Percentiles rank a stretch among this genome's conserved stretches.
phyloP scores from a whole-genome alignment of 805 yeast species.

The Starmera quercuum region DNA sequence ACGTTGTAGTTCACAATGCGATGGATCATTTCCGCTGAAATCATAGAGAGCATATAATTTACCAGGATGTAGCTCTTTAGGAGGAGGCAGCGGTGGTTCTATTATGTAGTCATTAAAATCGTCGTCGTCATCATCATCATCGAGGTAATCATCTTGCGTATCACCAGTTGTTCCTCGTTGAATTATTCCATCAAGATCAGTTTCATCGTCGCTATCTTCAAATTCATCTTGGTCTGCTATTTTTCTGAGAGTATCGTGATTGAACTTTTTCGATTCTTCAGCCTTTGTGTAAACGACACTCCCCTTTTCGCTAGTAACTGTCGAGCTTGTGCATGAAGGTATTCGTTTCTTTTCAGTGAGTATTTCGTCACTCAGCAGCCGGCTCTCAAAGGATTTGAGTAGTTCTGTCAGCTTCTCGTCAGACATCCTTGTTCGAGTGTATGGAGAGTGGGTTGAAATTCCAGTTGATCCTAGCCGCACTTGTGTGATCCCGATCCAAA shows the following conservation, averaged over 20 bases:
- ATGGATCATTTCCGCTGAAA: conserved; percentile 87
- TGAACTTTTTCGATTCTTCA: background rate
- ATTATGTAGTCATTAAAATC: conserved; percentile 35
- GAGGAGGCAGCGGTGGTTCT: conserved; percentile 44
- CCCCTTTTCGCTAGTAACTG: conserved; percentile 13
- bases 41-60: conserved; percentile 82
- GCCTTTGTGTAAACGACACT: conserved; percentile 11
- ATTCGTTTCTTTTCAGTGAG: conserved; percentile 16
- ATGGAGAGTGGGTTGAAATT: no score
- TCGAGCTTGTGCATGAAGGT: conserved; percentile 10
- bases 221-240: background rate
- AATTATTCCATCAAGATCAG: background rate
- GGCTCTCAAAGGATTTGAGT: conserved; percentile 8
- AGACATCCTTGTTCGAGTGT: conserved; percentile 9
- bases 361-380: conserved; percentile 13
- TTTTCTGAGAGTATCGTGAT: conserved; percentile 1
- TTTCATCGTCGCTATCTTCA: background rate
- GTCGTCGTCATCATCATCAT: conserved; percentile 26
- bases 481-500: no score
- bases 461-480: no score
- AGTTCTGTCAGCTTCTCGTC: conserved; percentile 11
- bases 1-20: conserved; percentile 72
- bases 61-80: conserved; percentile 74
- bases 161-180: conserved; percentile 3
- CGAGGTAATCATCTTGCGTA: conserved; percentile 14